Evolutionary conservation across 2,329 filamentous ascomycete species (phyloP).

Genomic region (Cladophialophora bantiana): DNA sequence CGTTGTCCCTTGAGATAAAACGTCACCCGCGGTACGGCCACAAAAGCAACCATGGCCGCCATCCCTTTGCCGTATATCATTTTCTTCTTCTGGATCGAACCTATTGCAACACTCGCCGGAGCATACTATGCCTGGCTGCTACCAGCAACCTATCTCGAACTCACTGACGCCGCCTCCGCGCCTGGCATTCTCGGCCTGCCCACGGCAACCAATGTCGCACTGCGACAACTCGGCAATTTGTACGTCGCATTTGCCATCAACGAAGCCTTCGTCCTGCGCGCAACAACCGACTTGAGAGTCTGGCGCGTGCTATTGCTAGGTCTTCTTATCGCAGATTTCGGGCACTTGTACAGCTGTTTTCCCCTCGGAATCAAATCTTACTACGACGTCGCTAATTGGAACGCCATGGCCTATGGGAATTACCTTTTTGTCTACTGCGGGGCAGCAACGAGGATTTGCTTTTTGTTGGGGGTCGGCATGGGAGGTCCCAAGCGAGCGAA

Average conservation of each 20-base stretch:
- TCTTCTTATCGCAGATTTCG: constrained; percentile 76
- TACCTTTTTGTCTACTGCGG: constrained; percentile 74
- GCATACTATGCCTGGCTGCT: constrained; percentile 61
- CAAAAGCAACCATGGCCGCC: constrained; percentile 47
- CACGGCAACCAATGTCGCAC: constrained; percentile 68
- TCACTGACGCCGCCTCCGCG: constrained; percentile 66
- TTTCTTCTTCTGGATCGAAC: constrained; percentile 79
- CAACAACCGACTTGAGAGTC: constrained; percentile 70
- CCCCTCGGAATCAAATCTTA: constrained; percentile 68
- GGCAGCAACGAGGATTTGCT: constrained; percentile 65
- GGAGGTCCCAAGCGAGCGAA: constrained; percentile 28
- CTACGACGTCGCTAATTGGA: constrained; percentile 69
- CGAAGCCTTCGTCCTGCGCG: constrained; percentile 76
- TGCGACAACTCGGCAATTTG: constrained; percentile 78
- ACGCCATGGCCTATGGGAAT: constrained; percentile 72
- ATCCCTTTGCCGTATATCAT: constrained; percentile 70
- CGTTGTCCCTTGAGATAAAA: constrained; percentile 1
- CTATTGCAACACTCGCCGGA: constrained; percentile 60
- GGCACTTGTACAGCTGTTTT: constrained; percentile 73
- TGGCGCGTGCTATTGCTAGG: constrained; percentile 73
- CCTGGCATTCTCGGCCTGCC: constrained; percentile 57
- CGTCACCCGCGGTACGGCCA: constrained; percentile 10
- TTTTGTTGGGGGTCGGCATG: constrained; percentile 63
- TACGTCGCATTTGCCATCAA: constrained; percentile 79
- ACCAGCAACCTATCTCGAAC: constrained; percentile 65